Evolutionary conservation across 441 rosid species (phyloP).

Genomic region (Populus hybrid): DNA sequence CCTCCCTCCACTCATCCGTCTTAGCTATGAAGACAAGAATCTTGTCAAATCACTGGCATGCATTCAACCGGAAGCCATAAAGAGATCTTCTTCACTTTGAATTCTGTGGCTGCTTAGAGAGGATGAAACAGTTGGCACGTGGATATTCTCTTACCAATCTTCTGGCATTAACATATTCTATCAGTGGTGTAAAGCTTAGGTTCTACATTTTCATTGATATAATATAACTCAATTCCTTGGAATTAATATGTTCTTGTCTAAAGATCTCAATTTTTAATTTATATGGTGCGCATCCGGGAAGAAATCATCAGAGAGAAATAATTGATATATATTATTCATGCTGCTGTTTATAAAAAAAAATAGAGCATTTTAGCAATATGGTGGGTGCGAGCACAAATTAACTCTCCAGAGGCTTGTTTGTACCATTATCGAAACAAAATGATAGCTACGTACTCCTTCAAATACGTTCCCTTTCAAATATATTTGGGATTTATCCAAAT

Average conservation of each 20-base stretch:
- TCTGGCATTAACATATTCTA: neutral
- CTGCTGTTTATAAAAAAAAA: no score
- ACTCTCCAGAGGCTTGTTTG: no score
- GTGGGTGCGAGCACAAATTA: no score
- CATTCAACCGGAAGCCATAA: slow-evolving; percentile 21
- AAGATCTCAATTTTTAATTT: neutral
- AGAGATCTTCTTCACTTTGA: slow-evolving; percentile 17
- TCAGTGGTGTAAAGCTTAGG: slow-evolving; percentile 16
- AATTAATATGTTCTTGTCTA: neutral
- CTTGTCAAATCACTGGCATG: slow-evolving; percentile 25
- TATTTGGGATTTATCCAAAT: no score
- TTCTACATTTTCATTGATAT: slow-evolving; percentile 2
- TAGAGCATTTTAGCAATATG: no score
- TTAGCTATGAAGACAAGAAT: slow-evolving; percentile 38
- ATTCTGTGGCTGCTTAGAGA: neutral
- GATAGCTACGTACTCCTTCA: no score
- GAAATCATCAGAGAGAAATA: neutral
- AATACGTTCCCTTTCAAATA: no score
- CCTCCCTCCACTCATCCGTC: slow-evolving; percentile 18
- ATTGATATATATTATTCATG: neutral
- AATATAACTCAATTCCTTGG: neutral
- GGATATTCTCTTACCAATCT: slow-evolving; percentile 3
- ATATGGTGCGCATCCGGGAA: neutral
- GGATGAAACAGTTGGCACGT: slow-evolving; percentile 1
- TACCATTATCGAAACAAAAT: no score